phyloP scores from a whole-genome alignment of 2,329 filamentous ascomycete species.

The Parastagonospora avenae region DNA sequence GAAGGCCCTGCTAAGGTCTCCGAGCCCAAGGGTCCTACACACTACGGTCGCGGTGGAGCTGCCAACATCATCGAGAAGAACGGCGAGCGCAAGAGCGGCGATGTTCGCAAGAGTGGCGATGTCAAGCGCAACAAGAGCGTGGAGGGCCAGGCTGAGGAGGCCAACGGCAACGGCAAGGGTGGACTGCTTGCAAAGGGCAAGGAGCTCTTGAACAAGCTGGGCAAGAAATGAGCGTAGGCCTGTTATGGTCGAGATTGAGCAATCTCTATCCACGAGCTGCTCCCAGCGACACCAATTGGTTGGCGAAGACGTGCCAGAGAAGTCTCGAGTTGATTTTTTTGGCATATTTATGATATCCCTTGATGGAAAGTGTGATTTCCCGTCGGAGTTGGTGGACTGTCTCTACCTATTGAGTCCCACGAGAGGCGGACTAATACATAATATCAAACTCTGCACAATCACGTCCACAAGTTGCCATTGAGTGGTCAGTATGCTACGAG shows the following conservation, averaged over 20 bases:
- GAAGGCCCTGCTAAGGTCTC: constrained; percentile 56
- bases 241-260: too few species aligned
- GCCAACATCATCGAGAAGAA: constrained; percentile 64
- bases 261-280: neutral
- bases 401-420: neutral
- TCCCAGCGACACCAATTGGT: neutral
- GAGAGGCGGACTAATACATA: neutral
- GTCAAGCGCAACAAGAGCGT: constrained; percentile 7
- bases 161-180: constrained; percentile 31
- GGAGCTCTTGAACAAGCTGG: constrained; percentile 53
- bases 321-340: constrained; percentile 4
- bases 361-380: constrained; percentile 6
- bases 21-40: constrained; percentile 63
- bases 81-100: constrained; percentile 43
- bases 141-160: constrained; percentile 5
- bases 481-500: too few species aligned
- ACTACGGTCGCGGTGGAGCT: constrained; percentile 76
- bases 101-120: constrained; percentile 26
- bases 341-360: constrained; percentile 22
- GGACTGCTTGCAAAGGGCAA: constrained; percentile 59
- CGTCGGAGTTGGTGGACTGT: constrained; percentile 9
- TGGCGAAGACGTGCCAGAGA: neutral
- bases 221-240: constrained; percentile 43
- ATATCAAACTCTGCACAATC: neutral
- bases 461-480: too few species aligned